phyloP scores from a whole-genome alignment of 2,329 filamentous ascomycete genomes.

The Ascochyta clinopodiicola region DNA sequence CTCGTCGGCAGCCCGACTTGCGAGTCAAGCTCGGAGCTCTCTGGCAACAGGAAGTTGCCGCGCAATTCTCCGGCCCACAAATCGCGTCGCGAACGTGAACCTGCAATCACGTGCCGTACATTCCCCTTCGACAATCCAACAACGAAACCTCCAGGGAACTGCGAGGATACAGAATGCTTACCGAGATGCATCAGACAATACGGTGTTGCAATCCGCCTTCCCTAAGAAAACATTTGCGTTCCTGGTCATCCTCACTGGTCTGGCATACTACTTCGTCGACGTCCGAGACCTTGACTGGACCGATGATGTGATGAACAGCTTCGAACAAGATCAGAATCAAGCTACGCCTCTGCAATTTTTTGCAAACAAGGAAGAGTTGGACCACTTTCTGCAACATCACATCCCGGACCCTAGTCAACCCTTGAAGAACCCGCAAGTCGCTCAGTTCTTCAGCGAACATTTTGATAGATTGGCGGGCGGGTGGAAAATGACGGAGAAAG shows the following conservation, averaged over 20 bases:
- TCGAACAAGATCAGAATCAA: constrained; percentile 18
- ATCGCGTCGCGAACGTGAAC: constrained; percentile 11
- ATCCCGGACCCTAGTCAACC: constrained; percentile 28
- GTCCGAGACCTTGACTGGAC: constrained; percentile 28
- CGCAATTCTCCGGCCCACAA: not conserved
- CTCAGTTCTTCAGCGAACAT: constrained; percentile 29
- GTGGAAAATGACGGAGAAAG: constrained; percentile 38
- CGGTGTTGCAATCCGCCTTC: constrained; percentile 36
- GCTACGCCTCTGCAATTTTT: constrained; percentile 37
- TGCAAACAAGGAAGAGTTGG: constrained; percentile 33
- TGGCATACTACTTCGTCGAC: constrained; percentile 35
- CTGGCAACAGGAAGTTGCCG: not conserved
- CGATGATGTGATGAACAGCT: constrained; percentile 27
- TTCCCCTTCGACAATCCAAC: not conserved
- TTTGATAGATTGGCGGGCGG: constrained; percentile 36
- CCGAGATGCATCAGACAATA: not conserved
- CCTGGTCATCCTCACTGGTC: constrained; percentile 29
- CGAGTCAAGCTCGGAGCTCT: not conserved
- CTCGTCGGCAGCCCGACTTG: not conserved
- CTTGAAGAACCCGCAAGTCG: constrained; percentile 29
- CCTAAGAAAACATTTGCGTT: constrained; percentile 41
- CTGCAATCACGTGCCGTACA: constrained; percentile 8
- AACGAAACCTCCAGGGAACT: not conserved
- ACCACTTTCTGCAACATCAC: constrained; percentile 36
- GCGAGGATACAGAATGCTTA: not conserved